Conservation (phyloP, 2,329 filamentous ascomycete species). For the Aspergillus sp. region DNA sequence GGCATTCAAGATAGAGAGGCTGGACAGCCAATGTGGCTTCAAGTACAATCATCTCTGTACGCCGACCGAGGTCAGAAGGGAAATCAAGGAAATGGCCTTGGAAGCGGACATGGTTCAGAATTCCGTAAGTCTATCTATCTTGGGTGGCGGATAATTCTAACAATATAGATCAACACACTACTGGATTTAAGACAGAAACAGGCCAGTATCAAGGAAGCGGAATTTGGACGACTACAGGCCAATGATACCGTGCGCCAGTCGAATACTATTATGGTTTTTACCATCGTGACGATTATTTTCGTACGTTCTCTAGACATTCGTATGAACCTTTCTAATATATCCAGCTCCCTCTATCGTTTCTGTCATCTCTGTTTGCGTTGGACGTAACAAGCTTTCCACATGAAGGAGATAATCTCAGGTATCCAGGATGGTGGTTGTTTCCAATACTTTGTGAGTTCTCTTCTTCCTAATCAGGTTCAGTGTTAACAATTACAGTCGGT, state of each 20-base stretch:
- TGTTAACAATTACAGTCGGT: background rate
- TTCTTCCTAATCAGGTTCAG: background rate
- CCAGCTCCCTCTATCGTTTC: conserved; percentile 12
- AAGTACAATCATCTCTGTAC: background rate
- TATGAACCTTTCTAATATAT: no score
- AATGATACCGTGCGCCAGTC: no score
- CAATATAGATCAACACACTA: conserved; percentile 3
- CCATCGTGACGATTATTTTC: conserved; percentile 14
- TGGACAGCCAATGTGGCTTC: background rate
- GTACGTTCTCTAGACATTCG: conserved; percentile 1
- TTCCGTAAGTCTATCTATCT: conserved; percentile 1
- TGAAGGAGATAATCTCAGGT: conserved; percentile 1
- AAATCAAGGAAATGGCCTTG: conserved; percentile 9
- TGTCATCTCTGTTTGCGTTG: conserved; percentile 11
- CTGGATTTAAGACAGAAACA: conserved; percentile 15
- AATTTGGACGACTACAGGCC: conserved; percentile 8
- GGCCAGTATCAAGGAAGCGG: conserved; percentile 10
- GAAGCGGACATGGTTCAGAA: conserved; percentile 9
- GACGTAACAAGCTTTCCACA: conserved; percentile 13
- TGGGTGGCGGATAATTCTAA: no score
- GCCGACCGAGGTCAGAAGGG: background rate
- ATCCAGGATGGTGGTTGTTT: conserved; percentile 8
- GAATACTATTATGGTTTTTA: conserved; percentile 14
- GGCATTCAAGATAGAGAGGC: background rate
- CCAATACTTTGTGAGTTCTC: conserved; percentile 11